Evolutionary conservation across 768 basidiomycete species (phyloP), one percentile per base, ranked within the genome.

Genomic region (Suillus subalutaceus): DNA sequence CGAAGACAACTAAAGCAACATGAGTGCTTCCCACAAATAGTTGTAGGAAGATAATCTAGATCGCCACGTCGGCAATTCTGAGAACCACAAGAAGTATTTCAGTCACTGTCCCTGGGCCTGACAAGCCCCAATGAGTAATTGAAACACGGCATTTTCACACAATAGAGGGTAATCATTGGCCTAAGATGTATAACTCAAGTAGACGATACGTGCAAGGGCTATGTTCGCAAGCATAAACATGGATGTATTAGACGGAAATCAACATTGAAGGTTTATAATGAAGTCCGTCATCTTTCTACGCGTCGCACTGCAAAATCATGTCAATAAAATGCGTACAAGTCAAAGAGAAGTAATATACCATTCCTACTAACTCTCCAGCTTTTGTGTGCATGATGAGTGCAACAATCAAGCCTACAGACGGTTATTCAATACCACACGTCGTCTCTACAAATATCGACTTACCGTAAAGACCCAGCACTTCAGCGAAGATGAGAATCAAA

Each of bases 401-500:
- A 69, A 97, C 95, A 74, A 97, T 97, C 68, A 97, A 86, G 67
- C 90, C 89, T 86, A 65, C 63, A 16, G 64, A 62, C 35, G 4
- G 26, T 8, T 52, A 2, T 23, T 71, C 30, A 62, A 2, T 4
- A 62, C 3, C 26, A 15, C 7, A 32, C 7, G 18, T 26, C 16
- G 10, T 20, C 3, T 10, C 23, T 30, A 43, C 8, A 65, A 26
- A 37, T 9, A 35, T 50, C 20, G 62, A 61, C 80, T 32, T 68
- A 84, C 94, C 96, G 77, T 96, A 97, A 40, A 96, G 88, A 82
- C 94, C 94, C 82, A 96, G 79, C 4, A 97, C 93, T 85, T 95
- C 93, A 37, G 93, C 92, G 77, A 94, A 97, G 87, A 98, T 99
- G 82, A 99, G 93, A 78, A 99, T 99, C 67, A 98, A 85, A 70